These are phyloP conservation scores for Croton laevigatus DNA, from an alignment of 441 rosid species.

Conservation along the genomic window DNA sequence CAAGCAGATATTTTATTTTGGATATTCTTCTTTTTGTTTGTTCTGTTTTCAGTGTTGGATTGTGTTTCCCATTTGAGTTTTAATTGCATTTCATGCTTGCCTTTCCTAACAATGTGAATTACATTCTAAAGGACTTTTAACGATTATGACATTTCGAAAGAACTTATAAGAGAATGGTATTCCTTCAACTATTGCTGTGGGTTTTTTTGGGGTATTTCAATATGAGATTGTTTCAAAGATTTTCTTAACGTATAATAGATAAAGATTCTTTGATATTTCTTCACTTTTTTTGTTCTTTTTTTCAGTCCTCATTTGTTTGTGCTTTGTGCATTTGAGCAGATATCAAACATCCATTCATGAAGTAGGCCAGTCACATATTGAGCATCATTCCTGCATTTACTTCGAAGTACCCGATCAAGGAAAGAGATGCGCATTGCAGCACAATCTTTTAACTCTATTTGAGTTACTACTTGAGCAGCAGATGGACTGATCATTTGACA, in stretches of 20 bases:
- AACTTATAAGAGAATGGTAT: too few relatives aligned
- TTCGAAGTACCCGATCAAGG: slow-evolving; percentile 76
- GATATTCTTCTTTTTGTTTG: neutral
- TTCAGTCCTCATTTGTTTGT: slow-evolving; percentile 11
- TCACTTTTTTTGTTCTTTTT: neutral
- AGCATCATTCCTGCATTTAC: slow-evolving; percentile 74
- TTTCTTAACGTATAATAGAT: too few relatives aligned
- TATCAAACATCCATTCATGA: slow-evolving; percentile 59
- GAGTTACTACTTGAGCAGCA: slow-evolving; percentile 55
- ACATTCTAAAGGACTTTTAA: neutral
- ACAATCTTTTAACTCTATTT: slow-evolving; percentile 75
- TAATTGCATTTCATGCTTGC: neutral
- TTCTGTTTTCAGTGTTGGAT: neutral
- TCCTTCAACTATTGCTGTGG: too few relatives aligned
- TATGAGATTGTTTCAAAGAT: too few relatives aligned
- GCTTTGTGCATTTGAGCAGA: slow-evolving; percentile 36
- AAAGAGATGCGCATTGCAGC: slow-evolving; percentile 57
- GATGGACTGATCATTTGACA: too few relatives aligned
- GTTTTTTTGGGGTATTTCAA: too few relatives aligned
- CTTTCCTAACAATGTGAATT: neutral
- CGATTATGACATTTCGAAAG: neutral
- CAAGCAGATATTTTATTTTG: neutral
- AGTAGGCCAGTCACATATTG: slow-evolving; percentile 71
- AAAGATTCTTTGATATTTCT: too few relatives aligned
- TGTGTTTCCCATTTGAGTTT: neutral